Percentiles rank a stretch among this genome's conserved stretches.
Conservation (phyloP, 2,329 filamentous ascomycete species). For the Trichoderma atrobrunneum region DNA sequence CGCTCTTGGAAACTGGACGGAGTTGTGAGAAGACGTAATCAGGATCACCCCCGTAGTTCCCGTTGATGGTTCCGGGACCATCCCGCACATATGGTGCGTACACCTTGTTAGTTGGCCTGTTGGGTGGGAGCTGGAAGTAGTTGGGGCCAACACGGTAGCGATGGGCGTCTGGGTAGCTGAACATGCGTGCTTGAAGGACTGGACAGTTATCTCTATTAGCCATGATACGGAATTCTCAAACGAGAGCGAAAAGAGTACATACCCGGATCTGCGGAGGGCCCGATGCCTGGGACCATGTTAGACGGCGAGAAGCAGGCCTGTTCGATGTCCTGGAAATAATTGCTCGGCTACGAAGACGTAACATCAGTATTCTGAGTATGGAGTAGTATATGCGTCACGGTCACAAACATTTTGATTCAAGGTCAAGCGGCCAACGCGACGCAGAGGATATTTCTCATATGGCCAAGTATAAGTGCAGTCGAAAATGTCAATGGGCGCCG, state of each 20-base stretch:
- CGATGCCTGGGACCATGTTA: constrained; percentile 62
- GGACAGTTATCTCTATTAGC: not conserved
- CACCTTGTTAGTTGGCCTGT: constrained; percentile 46
- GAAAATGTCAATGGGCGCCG: constrained; percentile 53
- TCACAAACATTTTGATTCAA: constrained; percentile 57
- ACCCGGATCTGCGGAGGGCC: constrained; percentile 57
- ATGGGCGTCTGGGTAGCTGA: constrained; percentile 61
- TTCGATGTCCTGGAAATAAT: constrained; percentile 70
- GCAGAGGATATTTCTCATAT: constrained; percentile 58
- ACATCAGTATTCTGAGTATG: not conserved
- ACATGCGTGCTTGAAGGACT: constrained; percentile 58
- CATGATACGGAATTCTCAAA: not conserved
- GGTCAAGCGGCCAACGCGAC: constrained; percentile 60
- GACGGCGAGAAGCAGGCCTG: constrained; percentile 65
- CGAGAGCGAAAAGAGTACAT: not conserved
- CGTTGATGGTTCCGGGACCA: constrained; percentile 66
- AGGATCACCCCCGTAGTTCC: constrained; percentile 60
- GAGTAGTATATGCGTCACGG: not conserved
- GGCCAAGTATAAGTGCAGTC: constrained; percentile 71
- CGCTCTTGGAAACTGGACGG: constrained; percentile 37
- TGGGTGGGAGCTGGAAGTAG: constrained; percentile 63
- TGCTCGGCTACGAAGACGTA: constrained; percentile 41
- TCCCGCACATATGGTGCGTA: constrained; percentile 70
- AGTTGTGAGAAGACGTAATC: constrained; percentile 46
- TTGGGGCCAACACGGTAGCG: constrained; percentile 62